These are phyloP conservation scores for Syncephalastrum monosporum DNA, from an alignment of 371 early-diverging fungal species.

Conservation along the genomic window DNA sequence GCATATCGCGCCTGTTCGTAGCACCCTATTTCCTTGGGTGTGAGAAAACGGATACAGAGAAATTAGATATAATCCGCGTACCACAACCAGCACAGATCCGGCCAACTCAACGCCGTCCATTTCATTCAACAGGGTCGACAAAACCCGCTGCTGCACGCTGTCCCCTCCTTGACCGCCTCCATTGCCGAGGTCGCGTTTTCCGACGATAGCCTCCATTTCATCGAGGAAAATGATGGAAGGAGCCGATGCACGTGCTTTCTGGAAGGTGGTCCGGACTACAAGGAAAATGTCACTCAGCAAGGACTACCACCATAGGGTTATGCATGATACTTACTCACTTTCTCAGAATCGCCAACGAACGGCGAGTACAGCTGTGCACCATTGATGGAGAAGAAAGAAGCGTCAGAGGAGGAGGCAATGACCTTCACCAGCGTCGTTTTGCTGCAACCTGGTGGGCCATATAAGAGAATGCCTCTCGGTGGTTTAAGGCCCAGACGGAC, in stretches of 20 bases:
- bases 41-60: background rate
- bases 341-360: slow-evolving; percentile 95
- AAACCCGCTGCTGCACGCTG: slow-evolving; percentile 83
- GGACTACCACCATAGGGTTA: background rate
- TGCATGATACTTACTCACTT: slow-evolving; percentile 44
- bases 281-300: background rate
- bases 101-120: slow-evolving; percentile 94
- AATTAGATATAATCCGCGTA: slow-evolving; percentile 17
- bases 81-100: slow-evolving; percentile 77
- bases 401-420: slow-evolving; percentile 76
- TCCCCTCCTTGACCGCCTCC: slow-evolving; percentile 68
- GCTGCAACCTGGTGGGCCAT: slow-evolving; percentile 98
- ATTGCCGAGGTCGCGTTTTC: slow-evolving; percentile 78
- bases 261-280: slow-evolving; percentile 77
- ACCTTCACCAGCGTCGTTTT: slow-evolving; percentile 95
- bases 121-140: slow-evolving; percentile 92
- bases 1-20: slow-evolving; percentile 97
- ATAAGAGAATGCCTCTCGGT: slow-evolving; percentile 89
- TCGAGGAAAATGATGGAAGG: slow-evolving; percentile 97
- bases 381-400: slow-evolving; percentile 84
- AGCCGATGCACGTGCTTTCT: slow-evolving; percentile 79
- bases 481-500: slow-evolving; percentile 77
- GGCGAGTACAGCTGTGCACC: slow-evolving; percentile 91
- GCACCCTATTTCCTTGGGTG: slow-evolving; percentile 61
- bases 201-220: slow-evolving; percentile 98